Base-by-base conservation (phyloP, 305 asterid species). In the Fraxinus sp. region DNA sequence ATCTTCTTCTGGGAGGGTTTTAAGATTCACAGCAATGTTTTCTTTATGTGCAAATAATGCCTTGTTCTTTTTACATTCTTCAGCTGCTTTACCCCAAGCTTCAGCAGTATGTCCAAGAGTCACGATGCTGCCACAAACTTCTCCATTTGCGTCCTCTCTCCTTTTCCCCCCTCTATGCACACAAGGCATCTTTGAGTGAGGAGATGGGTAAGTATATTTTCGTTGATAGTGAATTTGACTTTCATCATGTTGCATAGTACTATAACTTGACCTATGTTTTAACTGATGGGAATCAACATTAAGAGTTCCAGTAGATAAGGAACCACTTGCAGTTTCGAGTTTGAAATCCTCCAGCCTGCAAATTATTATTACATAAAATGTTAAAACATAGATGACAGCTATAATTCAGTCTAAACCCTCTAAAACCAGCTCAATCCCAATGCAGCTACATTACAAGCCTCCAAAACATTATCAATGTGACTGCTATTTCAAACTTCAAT, bases 281-380 rank as follows among this genome's bases (percentile, higher is more conserved):
- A 83, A 80, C 79, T 85, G 84, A 78, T 81, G 77, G 64, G 90
- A 74, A 88, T 89, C 85, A 24, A 88, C 84, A 85, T 49, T 84
- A 74, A 55, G 76, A 74, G 84, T 79, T 78, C 84, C 83, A 49
- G 70, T 85, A 26, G 91, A 76, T 64, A 85, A 46, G 52, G 85
- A 82, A 76, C 81, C 80, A 46, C 79, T 79, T 22, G 83, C 81
- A 57, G 83, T 81, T 59, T 59, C 76, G 71, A 86, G 57, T 24
- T 81, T 85, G 81, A 83, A 88, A 86, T 86, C 92, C 83, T 91
- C 97, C 77, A 86, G 74, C 87, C 99, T 93, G 93, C 78, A 80
- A 78, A 83, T 83, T 22, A 79, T 62, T 62, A 66, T 20, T 32
- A 32, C 57, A 26, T 79, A 79, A 70, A n/a, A 77, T 26, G 16